These are phyloP conservation scores for Tylopilus plumbeoviolaceoides DNA, from an alignment of 768 basidiomycete genomes.

Conservation along the genomic window DNA sequence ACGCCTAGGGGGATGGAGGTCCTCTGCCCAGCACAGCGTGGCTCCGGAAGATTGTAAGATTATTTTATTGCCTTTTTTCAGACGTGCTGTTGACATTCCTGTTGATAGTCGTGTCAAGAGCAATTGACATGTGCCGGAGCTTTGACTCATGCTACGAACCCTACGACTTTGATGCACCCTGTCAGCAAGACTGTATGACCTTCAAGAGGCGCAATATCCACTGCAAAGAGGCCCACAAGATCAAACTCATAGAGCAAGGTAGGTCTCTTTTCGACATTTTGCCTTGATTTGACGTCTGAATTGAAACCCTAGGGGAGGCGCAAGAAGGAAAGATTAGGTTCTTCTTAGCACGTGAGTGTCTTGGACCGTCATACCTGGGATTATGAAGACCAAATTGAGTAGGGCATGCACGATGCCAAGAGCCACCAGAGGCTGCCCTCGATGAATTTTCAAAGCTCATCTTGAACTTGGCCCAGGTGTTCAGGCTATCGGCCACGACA, in stretches of 20 bases:
- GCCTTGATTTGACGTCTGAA: neutral
- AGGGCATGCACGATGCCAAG: no score
- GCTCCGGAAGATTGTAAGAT: neutral
- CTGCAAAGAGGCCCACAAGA: slow-evolving; percentile 8
- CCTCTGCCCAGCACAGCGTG: neutral
- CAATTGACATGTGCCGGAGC: neutral
- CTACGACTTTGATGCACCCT: neutral
- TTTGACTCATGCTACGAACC: no score
- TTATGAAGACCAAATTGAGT: neutral
- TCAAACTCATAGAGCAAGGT: neutral
- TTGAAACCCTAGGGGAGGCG: no score
- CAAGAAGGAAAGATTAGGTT: no score
- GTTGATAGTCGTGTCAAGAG: neutral
- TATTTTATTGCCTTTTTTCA: neutral
- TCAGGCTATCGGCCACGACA: neutral
- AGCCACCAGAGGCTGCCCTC: neutral
- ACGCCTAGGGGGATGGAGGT: neutral
- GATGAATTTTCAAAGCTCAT: slow-evolving; percentile 5
- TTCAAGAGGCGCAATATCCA: neutral
- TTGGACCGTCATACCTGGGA: neutral
- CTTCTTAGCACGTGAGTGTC: slow-evolving; percentile 13
- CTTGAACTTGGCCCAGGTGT: neutral
- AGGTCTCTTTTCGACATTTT: no score
- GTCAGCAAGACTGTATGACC: neutral
- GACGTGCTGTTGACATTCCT: neutral